These are phyloP conservation scores for Fusarium drepaniforme DNA, from an alignment of 2,329 filamentous ascomycete genomes.

Conservation along the genomic window DNA sequence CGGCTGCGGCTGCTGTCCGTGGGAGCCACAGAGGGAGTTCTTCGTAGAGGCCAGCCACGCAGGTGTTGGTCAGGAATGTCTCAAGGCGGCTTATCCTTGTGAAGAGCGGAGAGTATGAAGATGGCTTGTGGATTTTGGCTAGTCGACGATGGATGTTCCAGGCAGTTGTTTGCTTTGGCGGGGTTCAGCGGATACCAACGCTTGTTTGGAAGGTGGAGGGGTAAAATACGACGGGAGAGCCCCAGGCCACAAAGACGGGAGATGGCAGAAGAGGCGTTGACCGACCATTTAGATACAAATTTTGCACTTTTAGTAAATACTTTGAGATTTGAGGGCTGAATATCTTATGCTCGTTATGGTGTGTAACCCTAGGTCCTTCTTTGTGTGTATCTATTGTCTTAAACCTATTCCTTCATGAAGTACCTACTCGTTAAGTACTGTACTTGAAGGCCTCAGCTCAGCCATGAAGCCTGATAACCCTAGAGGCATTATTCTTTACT, in stretches of 20 bases:
- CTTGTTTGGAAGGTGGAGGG: slow-evolving; percentile 23
- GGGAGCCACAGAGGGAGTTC: slow-evolving; percentile 22
- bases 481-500: not conserved
- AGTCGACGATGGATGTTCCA: slow-evolving; percentile 31
- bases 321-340: not conserved
- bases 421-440: not conserved
- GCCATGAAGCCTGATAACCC: not conserved
- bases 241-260: slow-evolving; percentile 25
- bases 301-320: not conserved
- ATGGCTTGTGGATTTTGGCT: slow-evolving; percentile 32
- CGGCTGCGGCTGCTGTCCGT: slow-evolving; percentile 27
- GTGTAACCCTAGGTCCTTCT: not conserved
- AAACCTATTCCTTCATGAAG: not conserved
- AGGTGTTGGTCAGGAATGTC: slow-evolving; percentile 3
- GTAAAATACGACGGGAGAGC: slow-evolving; percentile 18
- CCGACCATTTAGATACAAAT: not conserved
- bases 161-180: slow-evolving; percentile 36
- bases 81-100: slow-evolving; percentile 9
- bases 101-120: slow-evolving; percentile 26
- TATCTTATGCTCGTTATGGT: not conserved
- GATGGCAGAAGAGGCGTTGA: slow-evolving; percentile 9
- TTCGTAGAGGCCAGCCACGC: slow-evolving; percentile 14
- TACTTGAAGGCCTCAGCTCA: not conserved
- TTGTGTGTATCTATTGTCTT: not conserved
- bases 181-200: slow-evolving; percentile 28